Conservation (phyloP, 2,329 filamentous ascomycete genomes). For the Zymoseptoria ardabiliae region DNA sequence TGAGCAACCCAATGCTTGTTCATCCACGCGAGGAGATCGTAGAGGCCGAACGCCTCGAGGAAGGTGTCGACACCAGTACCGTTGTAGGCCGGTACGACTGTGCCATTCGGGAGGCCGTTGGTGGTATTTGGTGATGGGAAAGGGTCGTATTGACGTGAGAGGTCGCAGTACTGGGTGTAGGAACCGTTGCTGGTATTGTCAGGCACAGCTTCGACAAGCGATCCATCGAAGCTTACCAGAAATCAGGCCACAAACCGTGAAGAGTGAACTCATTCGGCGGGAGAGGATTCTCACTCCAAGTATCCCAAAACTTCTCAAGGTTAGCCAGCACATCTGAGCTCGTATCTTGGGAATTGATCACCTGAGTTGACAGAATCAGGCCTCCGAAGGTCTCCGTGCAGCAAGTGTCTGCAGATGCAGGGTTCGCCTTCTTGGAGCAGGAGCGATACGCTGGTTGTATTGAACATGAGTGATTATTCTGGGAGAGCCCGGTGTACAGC, state of each 20-base stretch:
- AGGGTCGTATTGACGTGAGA: constrained; percentile 58
- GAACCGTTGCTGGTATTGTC: constrained; percentile 38
- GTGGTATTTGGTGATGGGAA: constrained; percentile 54
- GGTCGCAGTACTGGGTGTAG: constrained; percentile 62
- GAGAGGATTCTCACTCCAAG: constrained; percentile 55
- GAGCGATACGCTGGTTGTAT: constrained; percentile 38
- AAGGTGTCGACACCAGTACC: constrained; percentile 53
- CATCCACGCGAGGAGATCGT: constrained; percentile 58
- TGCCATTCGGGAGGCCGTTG: constrained; percentile 45
- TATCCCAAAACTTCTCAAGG: constrained; percentile 47
- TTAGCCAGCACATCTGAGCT: neutral
- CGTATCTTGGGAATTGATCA: neutral
- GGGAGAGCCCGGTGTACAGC: constrained; percentile 41
- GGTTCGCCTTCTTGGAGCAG: constrained; percentile 42
- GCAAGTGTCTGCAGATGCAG: constrained; percentile 48
- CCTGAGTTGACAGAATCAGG: constrained; percentile 53
- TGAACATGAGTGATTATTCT: constrained; percentile 51
- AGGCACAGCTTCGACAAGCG: neutral
- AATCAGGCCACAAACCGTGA: constrained; percentile 54
- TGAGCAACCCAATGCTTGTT: constrained; percentile 58
- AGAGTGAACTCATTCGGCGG: constrained; percentile 53
- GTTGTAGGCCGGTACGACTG: constrained; percentile 50
- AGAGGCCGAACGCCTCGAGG: constrained; percentile 50
- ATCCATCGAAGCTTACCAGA: constrained; percentile 26
- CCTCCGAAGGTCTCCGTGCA: constrained; percentile 60